Base-by-base conservation (phyloP, 2,329 filamentous ascomycete genomes). In the Mycosphaerella arachidis region DNA sequence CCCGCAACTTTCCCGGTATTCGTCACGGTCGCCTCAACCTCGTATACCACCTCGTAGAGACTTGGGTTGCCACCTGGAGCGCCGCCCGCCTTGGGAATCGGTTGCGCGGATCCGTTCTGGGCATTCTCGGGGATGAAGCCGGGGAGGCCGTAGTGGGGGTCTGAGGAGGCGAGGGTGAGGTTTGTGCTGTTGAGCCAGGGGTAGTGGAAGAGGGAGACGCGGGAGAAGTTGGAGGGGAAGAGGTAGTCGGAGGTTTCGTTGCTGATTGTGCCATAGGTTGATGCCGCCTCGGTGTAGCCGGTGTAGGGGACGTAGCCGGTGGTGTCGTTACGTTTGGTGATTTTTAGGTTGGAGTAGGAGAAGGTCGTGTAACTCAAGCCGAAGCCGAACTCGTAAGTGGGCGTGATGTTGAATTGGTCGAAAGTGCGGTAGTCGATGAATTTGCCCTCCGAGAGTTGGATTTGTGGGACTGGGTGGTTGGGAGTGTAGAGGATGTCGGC, bases 361-460 rank as follows among this genome's bases (percentile, higher is more conserved):
- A 95, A 93, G 3, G 82, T 90, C 0, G 90, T 91, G 80, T 94
- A 95, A 4, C 85, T 89, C 16, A 95, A 78, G 58, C 64, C 64
- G 56, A 52, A 66, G 16, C 64, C 64, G 54, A 66, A 66, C 90
- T 92, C 75, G 63, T 73, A 79, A 4, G 74, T 71, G 0, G 77
- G 76, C 2, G 67, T 67, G 40, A 78, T 75, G 53, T 73, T 73
- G 48, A 71, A 63, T 55, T 72, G 66, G 64, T 77, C 75, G 57
- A 79, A 79, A 37, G 70, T 65, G 40, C 88, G 84, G 77, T 91
- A 91, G 75, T 94, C 91, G 70, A 95, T 92, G 73, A 92, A 91
- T 53, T 88, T 80, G 18, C 91, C 90, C 69, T 78, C 77, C 29
- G 68, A 60, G 62, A 68, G 72, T 54, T 71, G 66, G 53, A 74